Base-by-base conservation (phyloP, 2,329 filamentous ascomycete species). In the Aureobasidium sp. region DNA sequence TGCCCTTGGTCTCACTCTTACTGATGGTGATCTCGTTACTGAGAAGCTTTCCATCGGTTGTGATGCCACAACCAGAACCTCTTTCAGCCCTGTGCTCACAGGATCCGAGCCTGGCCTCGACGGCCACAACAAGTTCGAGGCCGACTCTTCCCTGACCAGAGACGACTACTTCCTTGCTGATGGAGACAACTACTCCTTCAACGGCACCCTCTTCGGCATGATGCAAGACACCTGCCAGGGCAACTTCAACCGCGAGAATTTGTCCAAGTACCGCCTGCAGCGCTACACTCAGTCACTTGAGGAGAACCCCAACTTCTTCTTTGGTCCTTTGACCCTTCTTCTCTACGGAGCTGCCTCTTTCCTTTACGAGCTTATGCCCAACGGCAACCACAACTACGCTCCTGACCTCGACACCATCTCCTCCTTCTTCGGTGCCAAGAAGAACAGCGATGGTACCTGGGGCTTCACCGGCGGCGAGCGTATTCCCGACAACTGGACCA, bases 91-190 rank as follows among this genome's bases (percentile, higher is more conserved):
- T 15, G 61, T 63, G 34, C 57, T 72, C 36, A 73, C 70, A 60
- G 77, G 76, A 50, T 68, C 66, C 36, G 71, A 78, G 66, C 75
- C 75, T 10, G 77, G 77, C 55, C 70, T 79, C 8, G 72, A 77
- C 39, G 75, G 72, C 34, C 77, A 78, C 67, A 77, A 78, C 67
- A 78, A 78, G 67, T 78, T 77, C 58, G 75, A 78, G 64, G 68
- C 67, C 7, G 74, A 78, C 62, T 68, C 75, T 2, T 77, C 75
- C 15, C 69, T 77, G 15, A 77, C 76, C 3, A 71, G 76, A 23
- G 74, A 74, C 58, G 75, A 78, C 65, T 78, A 70, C 68, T 76
- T 76, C 68, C 66, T 70, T 34, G 71, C 70, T 7, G 74, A 75
- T 64, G 70, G 70, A 17, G 71, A 74, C 63, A 66, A 72, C 61